A percentile compares a stretch with the other conserved stretches of the same genome.
Conservation (phyloP, 495 filamentous ascomycete species). For the Friedmanniomyces endolithicus region DNA sequence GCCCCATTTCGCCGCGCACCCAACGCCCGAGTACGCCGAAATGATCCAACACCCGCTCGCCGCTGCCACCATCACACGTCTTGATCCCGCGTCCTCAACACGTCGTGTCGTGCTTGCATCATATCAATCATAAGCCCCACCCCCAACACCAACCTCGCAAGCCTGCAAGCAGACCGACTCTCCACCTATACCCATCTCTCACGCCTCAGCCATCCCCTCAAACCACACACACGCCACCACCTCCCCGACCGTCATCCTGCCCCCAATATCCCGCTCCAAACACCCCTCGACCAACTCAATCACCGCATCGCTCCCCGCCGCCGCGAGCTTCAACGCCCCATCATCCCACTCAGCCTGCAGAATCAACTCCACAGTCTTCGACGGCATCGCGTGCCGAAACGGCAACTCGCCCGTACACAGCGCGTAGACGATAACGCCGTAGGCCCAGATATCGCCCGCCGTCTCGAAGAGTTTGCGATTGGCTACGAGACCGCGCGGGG, state of each 20-base stretch:
- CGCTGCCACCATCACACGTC: too few species aligned
- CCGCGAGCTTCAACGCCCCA: conserved; percentile 30
- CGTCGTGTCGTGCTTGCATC: too few species aligned
- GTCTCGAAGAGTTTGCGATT: conserved; percentile 35
- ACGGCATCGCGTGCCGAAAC: conserved; percentile 50
- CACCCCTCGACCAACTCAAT: conserved; percentile 31
- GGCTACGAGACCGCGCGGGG: conserved; percentile 45
- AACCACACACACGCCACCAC: conserved; percentile 48
- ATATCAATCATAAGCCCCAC: too few species aligned
- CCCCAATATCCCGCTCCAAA: conserved; percentile 28
- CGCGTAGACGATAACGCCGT: conserved; percentile 53
- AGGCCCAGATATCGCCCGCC: conserved; percentile 61
- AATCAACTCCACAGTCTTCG: conserved; percentile 50
- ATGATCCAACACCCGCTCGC: too few species aligned
- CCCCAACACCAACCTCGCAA: background rate
- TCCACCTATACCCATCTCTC: too few species aligned
- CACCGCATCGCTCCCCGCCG: conserved; percentile 21
- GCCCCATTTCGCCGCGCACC: background rate
- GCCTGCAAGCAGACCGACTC: too few species aligned
- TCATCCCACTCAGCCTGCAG: conserved; percentile 48
- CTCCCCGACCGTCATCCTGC: conserved; percentile 28
- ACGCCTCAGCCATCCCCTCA: conserved; percentile 19
- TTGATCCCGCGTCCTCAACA: too few species aligned
- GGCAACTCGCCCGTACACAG: conserved; percentile 55
- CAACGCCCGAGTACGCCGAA: background rate